Conservation (phyloP, 306 rosid genomes). For the Acacia acuminata region DNA sequence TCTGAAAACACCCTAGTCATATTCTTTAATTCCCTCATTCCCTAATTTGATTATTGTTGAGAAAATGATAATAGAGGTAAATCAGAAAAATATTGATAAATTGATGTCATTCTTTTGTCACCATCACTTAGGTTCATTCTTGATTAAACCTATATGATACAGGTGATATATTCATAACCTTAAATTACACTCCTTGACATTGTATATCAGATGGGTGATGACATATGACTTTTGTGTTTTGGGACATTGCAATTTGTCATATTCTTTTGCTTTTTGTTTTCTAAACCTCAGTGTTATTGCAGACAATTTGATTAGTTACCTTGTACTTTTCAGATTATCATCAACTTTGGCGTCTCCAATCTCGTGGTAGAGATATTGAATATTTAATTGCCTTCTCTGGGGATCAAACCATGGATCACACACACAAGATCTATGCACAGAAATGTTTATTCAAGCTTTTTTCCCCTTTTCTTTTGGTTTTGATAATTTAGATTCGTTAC, state of each 20-base stretch:
- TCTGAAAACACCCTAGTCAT: too few species aligned
- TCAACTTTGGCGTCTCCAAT: conserved; percentile 41
- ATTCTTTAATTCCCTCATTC: too few species aligned
- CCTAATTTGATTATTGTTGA: too few species aligned
- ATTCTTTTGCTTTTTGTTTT: not conserved
- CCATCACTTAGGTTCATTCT: not conserved
- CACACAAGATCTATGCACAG: not conserved
- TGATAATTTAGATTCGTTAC: conserved; percentile 31
- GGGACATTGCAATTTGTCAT: not conserved
- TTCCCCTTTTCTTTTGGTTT: conserved; percentile 18
- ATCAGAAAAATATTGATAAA: too few species aligned
- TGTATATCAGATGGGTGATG: not conserved
- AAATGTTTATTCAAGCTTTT: conserved; percentile 13
- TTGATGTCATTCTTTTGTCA: not conserved
- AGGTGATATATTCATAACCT: not conserved
- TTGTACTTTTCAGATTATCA: conserved; percentile 59
- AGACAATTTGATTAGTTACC: not conserved
- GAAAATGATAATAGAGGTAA: too few species aligned
- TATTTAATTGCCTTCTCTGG: conserved; percentile 1
- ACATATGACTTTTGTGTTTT: not conserved
- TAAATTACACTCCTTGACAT: not conserved
- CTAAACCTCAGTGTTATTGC: not conserved
- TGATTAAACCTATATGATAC: too few species aligned
- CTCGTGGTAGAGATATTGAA: conserved; percentile 44
- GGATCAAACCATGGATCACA: conserved; percentile 2